Evolutionary conservation across 192 early-diverging fungal genomes (phyloP).

Genomic region (Obelidium mucronatum): DNA sequence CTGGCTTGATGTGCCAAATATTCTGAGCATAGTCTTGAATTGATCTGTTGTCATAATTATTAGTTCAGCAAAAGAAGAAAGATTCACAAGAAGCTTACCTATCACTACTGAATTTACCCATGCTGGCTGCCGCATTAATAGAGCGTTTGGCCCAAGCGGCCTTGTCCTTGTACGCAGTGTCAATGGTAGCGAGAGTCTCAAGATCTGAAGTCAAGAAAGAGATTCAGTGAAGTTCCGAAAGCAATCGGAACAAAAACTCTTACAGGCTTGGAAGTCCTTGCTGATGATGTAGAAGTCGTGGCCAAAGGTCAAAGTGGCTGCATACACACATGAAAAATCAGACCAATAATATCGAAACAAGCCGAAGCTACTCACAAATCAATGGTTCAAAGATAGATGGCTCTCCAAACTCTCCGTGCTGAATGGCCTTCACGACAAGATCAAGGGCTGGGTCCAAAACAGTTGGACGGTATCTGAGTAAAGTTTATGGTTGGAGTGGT

Average conservation of each 20-base stretch:
- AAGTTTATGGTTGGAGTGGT: no score
- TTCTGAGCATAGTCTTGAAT: conserved; percentile 93
- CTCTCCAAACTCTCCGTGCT: conserved; percentile 82
- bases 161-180: conserved; percentile 85
- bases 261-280: conserved; percentile 86
- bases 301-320: conserved; percentile 68
- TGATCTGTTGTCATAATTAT: no score
- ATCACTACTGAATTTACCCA: conserved; percentile 91
- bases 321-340: no score
- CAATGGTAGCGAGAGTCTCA: conserved; percentile 79
- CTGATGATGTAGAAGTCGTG: conserved; percentile 89
- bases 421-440: conserved; percentile 81
- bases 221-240: conserved; percentile 2
- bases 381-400: conserved; percentile 57
- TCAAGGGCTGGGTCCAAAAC: conserved; percentile 82
- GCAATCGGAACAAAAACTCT: conserved; percentile 22
- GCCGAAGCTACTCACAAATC: no score
- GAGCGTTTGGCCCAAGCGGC: conserved; percentile 87
- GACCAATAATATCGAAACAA: neutral
- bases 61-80: conserved; percentile 37
- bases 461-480: conserved; percentile 77
- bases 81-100: conserved; percentile 44
- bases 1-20: conserved; percentile 76
- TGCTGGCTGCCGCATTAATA: conserved; percentile 87
- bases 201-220: conserved; percentile 53